Conservation (phyloP, 495 filamentous ascomycete genomes). For the Xylaria castorea region DNA sequence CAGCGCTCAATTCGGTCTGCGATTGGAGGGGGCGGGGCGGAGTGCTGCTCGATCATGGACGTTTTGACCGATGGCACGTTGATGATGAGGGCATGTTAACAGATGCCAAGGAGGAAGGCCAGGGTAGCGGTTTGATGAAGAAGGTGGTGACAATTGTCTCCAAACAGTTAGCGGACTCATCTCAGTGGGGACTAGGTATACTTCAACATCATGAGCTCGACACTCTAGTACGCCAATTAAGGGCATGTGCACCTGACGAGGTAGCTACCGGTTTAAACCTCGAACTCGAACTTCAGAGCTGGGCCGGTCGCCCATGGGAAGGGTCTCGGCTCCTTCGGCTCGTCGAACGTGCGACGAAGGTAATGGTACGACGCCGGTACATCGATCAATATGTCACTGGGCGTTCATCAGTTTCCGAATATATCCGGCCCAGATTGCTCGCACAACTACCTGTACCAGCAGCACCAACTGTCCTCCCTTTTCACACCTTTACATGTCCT, state of each 20-base stretch:
- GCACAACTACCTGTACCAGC: constrained; percentile 77
- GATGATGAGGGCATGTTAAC: constrained; percentile 83
- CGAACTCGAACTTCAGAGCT: constrained; percentile 61
- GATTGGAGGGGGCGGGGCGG: constrained; percentile 93
- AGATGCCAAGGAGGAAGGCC: constrained; percentile 68
- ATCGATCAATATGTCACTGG: constrained; percentile 76
- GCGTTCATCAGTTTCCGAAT: constrained; percentile 64
- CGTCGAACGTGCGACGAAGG: constrained; percentile 81
- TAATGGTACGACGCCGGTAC: constrained; percentile 86
- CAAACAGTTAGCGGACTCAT: constrained; percentile 87
- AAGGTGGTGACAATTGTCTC: constrained; percentile 94
- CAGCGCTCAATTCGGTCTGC: constrained; percentile 95
- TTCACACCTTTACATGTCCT: constrained; percentile 97
- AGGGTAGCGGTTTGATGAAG: constrained; percentile 85
- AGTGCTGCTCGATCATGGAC: constrained; percentile 71
- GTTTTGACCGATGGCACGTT: constrained; percentile 92
- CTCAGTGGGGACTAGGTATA: constrained; percentile 81
- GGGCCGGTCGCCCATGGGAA: constrained; percentile 84
- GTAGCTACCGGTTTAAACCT: constrained; percentile 42
- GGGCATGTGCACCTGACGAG: constrained; percentile 35
- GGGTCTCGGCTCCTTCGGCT: constrained; percentile 86
- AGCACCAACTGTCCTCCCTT: constrained; percentile 95
- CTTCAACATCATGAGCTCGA: constrained; percentile 60
- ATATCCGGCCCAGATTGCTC: constrained; percentile 79
- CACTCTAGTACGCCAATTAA: constrained; percentile 57